phyloP scores from a whole-genome alignment of 352 stramenopile species.

The Peronospora farinosa region DNA sequence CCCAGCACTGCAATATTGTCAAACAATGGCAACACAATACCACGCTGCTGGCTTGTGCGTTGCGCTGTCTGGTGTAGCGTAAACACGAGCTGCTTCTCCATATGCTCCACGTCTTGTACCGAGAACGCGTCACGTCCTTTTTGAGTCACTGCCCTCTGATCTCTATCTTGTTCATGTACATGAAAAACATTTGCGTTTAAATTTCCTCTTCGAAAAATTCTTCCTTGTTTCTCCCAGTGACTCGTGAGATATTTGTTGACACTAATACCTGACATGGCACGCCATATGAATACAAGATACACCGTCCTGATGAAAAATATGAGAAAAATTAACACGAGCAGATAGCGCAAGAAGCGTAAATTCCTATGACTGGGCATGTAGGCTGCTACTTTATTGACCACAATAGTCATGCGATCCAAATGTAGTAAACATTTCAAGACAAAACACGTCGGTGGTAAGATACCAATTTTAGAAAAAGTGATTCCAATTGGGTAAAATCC shows the following conservation, averaged over 20 bases:
- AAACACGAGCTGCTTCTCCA: constrained; percentile 34
- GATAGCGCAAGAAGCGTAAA: too few relatives aligned
- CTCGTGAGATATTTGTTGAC: constrained; percentile 16
- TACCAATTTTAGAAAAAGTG: too few relatives aligned
- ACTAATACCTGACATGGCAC: constrained; percentile 13
- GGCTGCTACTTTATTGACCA: too few relatives aligned
- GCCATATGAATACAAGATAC: constrained; percentile 32
- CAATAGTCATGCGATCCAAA: too few relatives aligned
- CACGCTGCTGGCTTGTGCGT: constrained; percentile 28
- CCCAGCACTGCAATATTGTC: constrained; percentile 43
- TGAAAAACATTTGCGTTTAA: not conserved
- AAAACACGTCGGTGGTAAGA: too few relatives aligned
- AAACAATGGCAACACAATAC: constrained; percentile 57
- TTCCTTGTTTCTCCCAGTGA: constrained; percentile 5
- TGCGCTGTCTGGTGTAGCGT: constrained; percentile 30
- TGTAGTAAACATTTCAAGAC: too few relatives aligned
- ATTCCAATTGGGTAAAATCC: too few relatives aligned
- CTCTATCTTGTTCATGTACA: constrained; percentile 1
- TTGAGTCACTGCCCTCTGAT: constrained; percentile 2
- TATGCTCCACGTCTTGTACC: constrained; percentile 12
- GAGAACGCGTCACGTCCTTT: constrained; percentile 13
- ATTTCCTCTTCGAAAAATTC: not conserved
- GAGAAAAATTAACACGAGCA: constrained; percentile 11
- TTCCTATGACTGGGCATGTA: too few relatives aligned
- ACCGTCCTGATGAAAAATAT: constrained; percentile 22